Evolutionary conservation across 2,329 filamentous ascomycete genomes (phyloP), one percentile per base, ranked within the genome.

Genomic region (Lasiodiplodia sp.): DNA sequence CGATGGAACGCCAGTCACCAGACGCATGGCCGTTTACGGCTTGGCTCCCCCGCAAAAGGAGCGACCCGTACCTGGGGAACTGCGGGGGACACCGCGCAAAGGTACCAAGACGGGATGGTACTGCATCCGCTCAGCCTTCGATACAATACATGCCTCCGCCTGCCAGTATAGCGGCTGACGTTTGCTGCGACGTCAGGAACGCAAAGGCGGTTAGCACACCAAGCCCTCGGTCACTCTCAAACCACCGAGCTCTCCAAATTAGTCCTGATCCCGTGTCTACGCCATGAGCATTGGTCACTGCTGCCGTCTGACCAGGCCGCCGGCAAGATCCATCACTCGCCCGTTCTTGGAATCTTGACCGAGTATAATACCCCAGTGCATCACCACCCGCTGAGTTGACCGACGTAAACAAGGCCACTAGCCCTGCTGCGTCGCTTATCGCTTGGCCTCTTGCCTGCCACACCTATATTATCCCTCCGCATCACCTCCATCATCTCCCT

Each of bases 131-230:
- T 40, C 55, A 40, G 34, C 55, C 34, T 25, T 34, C 31, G 31
- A 34, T 34, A 34, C 21, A 40, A 49, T 18, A 49, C 57, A n/a
- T 38, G 25, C 14, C 40, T 14, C 57, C 47, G 56, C 40, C 14
- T 21, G 57, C 28, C 37, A 21, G 18, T 40, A 2, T 18, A n/a
- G 55, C 25, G 44, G 58, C 40, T 63, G 37, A 37, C 58, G 58
- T 28, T 8, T 34, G 58, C 25, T 28, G 37, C 18, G 23, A 16
- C 14, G 47, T 8, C 40, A 14, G 8, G 10, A 10, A 28, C 2
- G n/a, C 58, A 51, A 47, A 63, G 16, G 11, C n/a, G 58, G 58
- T 44, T 63, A 63, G 58, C 18, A n/a, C 25, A 12, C 38, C 25
- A 28, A 34, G 25, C 16, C 38, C 28, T 63, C 58, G 58, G 58